Evolutionary conservation across 2,329 filamentous ascomycete species (phyloP).

Genomic region (Nemania abortiva): DNA sequence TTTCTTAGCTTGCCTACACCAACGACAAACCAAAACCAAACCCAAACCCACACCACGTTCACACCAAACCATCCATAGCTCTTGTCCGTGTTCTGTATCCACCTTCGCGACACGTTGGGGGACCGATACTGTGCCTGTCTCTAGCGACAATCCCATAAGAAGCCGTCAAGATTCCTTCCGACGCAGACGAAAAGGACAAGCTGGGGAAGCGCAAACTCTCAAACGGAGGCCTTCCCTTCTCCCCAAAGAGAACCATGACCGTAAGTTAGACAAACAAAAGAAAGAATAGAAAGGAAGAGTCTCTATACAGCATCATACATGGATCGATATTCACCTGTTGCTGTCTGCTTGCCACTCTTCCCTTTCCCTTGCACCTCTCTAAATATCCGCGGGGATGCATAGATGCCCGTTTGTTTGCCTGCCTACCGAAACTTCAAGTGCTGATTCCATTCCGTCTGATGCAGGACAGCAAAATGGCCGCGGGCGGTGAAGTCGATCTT

Average conservation of each 20-base stretch:
- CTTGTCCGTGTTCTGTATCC: background rate
- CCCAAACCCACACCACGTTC: background rate
- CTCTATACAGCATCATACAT: background rate
- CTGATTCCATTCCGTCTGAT: constrained; percentile 36
- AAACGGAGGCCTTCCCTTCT: constrained; percentile 67
- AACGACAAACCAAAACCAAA: background rate
- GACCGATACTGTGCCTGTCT: constrained; percentile 1
- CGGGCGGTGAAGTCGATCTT: constrained; percentile 67
- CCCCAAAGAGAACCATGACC: constrained; percentile 71
- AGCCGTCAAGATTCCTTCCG: constrained; percentile 40
- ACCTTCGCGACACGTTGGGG: background rate
- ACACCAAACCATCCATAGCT: background rate
- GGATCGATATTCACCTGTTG: background rate
- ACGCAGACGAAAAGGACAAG: constrained; percentile 56
- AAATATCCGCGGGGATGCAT: background rate
- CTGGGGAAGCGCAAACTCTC: constrained; percentile 78
- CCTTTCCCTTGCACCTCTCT: background rate
- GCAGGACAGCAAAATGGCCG: constrained; percentile 63
- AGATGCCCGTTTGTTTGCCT: background rate
- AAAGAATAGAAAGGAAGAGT: background rate
- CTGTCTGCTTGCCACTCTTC: background rate
- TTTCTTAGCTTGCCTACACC: constrained; percentile 10
- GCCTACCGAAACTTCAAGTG: background rate
- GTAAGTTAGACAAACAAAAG: constrained; percentile 59
- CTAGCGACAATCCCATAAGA: constrained; percentile 20